Conservation (phyloP, 768 basidiomycete species). For the Tylopilus sp. region DNA sequence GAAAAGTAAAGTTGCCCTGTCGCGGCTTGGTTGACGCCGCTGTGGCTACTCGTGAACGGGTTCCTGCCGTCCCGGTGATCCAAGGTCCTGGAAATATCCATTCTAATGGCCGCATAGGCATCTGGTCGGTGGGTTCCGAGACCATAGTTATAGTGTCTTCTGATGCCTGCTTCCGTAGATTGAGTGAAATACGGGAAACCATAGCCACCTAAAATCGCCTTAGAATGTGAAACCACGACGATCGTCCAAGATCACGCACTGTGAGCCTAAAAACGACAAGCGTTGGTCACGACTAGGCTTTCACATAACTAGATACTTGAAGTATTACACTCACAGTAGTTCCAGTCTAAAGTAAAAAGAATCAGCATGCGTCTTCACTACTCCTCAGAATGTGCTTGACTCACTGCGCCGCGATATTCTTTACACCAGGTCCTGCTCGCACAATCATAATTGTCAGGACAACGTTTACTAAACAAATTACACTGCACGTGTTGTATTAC, state of each 20-base stretch:
- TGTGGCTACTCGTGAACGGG: too few relatives aligned
- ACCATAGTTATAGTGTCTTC: neutral
- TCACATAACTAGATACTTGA: too few relatives aligned
- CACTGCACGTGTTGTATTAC: slow-evolving; percentile 21
- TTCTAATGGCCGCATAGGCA: too few relatives aligned
- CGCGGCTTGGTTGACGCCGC: too few relatives aligned
- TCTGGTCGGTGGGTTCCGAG: too few relatives aligned
- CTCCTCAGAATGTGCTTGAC: neutral
- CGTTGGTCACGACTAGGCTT: slow-evolving; percentile 34
- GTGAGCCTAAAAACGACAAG: slow-evolving; percentile 21
- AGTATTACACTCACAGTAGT: slow-evolving; percentile 42
- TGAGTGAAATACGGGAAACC: slow-evolving; percentile 68
- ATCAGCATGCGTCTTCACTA: neutral
- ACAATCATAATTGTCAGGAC: slow-evolving; percentile 39
- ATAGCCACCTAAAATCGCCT: slow-evolving; percentile 45
- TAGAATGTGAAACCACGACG: neutral
- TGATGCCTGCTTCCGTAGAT: slow-evolving; percentile 42
- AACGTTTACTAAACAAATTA: slow-evolving; percentile 38
- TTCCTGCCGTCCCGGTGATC: too few relatives aligned
- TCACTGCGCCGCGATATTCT: slow-evolving; percentile 38
- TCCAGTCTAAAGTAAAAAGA: slow-evolving; percentile 21
- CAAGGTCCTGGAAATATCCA: too few relatives aligned
- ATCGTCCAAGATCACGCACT: slow-evolving; percentile 5
- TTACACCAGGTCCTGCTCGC: slow-evolving; percentile 25
- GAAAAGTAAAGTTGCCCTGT: too few relatives aligned